Conservation (phyloP, 805 yeast species). For the Hanseniaspora nectarophila region DNA sequence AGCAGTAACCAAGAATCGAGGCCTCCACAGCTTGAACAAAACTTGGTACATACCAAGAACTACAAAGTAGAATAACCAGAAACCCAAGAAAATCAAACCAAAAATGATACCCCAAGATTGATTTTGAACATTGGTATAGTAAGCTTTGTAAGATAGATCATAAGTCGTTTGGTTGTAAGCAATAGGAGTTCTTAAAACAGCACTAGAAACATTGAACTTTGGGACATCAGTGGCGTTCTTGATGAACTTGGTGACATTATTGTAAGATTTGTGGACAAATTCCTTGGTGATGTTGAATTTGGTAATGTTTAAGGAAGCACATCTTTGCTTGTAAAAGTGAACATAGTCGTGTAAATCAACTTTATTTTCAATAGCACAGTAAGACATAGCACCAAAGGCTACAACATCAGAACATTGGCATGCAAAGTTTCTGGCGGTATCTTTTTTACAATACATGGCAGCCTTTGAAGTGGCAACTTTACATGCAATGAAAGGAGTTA, state of each 20-base stretch:
- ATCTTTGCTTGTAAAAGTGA: neutral
- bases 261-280: neutral
- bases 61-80: neutral
- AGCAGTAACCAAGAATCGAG: neutral
- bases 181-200: slow-evolving; percentile 4
- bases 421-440: neutral
- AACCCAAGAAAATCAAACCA: slow-evolving; percentile 3
- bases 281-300: neutral
- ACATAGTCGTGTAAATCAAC: neutral
- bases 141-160: neutral
- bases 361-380: slow-evolving; percentile 2
- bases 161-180: neutral
- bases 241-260: slow-evolving; percentile 6
- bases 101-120: slow-evolving; percentile 9
- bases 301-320: neutral
- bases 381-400: slow-evolving; percentile 10
- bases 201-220: neutral
- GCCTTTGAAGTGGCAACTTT: neutral
- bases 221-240: neutral
- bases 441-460: slow-evolving; percentile 1
- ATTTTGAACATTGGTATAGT: neutral
- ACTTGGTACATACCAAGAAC: neutral
- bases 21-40: neutral
- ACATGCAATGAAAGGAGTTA: neutral
- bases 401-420: slow-evolving; percentile 12